Evolutionary conservation across 2,329 filamentous ascomycete species (phyloP), one percentile per base, ranked within the genome.

Genomic region (Diaporthe amygdali): DNA sequence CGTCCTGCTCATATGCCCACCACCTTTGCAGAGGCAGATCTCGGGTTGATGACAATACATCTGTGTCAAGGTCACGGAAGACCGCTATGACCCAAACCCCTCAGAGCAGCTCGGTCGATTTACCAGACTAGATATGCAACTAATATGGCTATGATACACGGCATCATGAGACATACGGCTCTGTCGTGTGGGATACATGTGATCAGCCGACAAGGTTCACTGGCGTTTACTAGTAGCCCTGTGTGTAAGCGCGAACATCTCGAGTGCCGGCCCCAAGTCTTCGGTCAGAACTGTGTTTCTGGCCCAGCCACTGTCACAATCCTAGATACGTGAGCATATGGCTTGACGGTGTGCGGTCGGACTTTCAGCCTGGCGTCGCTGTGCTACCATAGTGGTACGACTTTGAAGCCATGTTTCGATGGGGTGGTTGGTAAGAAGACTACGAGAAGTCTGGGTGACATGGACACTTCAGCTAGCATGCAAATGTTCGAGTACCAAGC

Each of bases 361-460:
- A 49, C 41, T 25, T 49, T 49, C 59, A 64, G 59, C 59, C 59
- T 37, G 44, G 59, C 59, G 59, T 64, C 44, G n/a, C 30, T 64
- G 59, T 49, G 20, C 44, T 37, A 64, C 59, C 30, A 22, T 8
- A 34, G 39, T 64, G 10, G 59, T 49, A 37, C 30, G 44, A 49
- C 6, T 27, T 9, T 27, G 30, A 49, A 49, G 59, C 59, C 44
- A 37, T 64, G 44, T 64, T 44, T 49, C 5, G n/a, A 49, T 22
- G 17, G 4, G 9, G 41, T n/a, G 9, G 12, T 14, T 4, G 4
- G 20, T 9, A 14, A 12, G 44, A n/a, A 22, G 6, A 30, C 25
- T 9, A 44, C 22, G 15, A 30, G 32, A 49, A 5, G 20, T 15
- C 20, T 14, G 5, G 20, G 30, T 30, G n/a, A 14, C 22, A 14